Conservation (phyloP, 1,284 basidiomycete genomes). For the Wolfiporia cocos region DNA sequence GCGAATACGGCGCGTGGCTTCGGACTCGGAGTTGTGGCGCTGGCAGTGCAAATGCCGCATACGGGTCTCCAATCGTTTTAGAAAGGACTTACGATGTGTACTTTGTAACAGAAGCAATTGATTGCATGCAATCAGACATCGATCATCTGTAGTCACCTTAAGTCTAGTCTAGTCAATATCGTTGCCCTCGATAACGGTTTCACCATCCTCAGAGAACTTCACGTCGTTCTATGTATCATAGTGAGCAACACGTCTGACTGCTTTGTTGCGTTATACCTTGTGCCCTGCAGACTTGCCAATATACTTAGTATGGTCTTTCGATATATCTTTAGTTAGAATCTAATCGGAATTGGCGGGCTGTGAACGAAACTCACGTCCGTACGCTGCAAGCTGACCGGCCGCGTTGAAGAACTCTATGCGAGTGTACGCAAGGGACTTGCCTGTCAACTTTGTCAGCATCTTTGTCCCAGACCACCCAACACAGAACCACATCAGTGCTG, state of each 20-base stretch:
- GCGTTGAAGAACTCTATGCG: constrained; percentile 72
- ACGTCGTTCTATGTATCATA: constrained; percentile 74
- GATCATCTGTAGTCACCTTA: background rate
- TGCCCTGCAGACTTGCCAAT: constrained; percentile 70
- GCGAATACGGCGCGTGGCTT: too few relatives aligned
- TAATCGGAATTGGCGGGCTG: background rate
- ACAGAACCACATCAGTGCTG: too few relatives aligned
- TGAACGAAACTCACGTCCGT: constrained; percentile 51
- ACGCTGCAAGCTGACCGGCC: constrained; percentile 74
- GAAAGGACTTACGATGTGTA: too few relatives aligned
- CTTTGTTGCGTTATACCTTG: constrained; percentile 42
- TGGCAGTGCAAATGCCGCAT: too few relatives aligned
- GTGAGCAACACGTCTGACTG: constrained; percentile 5
- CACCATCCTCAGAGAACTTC: constrained; percentile 75
- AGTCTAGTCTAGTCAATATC: constrained; percentile 32
- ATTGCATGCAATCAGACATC: too few relatives aligned
- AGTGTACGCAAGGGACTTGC: constrained; percentile 81
- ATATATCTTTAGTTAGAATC: constrained; percentile 1
- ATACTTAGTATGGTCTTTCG: constrained; percentile 81
- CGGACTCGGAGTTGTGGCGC: too few relatives aligned
- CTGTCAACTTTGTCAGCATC: too few relatives aligned
- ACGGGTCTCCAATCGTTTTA: too few relatives aligned
- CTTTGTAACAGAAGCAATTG: too few relatives aligned
- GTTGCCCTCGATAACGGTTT: constrained; percentile 62
- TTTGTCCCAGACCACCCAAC: too few relatives aligned